A percentile compares a stretch with the other conserved stretches of the same genome.
These are phyloP conservation scores for Kregervanrija pseudodelftensis DNA, from an alignment of 805 yeast genomes.

Conservation along the genomic window DNA sequence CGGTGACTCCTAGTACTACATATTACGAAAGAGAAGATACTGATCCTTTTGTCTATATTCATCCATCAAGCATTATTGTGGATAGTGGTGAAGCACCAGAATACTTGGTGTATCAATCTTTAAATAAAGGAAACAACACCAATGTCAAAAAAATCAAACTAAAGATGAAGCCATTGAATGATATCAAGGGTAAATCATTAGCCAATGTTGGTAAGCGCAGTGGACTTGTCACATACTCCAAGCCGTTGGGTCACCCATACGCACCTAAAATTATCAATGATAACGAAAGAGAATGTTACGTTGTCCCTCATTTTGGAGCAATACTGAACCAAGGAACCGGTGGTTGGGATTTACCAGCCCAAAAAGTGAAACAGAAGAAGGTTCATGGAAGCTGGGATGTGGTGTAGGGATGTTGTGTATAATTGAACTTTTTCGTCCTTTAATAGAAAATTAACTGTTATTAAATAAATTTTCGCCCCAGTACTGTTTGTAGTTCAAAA, in stretches of 20 bases:
- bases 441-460: slow-evolving; percentile 3
- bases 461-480: not conserved
- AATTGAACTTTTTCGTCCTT: not conserved
- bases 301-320: slow-evolving; percentile 86
- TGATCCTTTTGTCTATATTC: slow-evolving; percentile 65
- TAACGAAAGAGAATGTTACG: slow-evolving; percentile 77
- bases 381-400: slow-evolving; percentile 59
- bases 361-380: slow-evolving; percentile 68
- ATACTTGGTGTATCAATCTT: slow-evolving; percentile 64
- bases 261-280: slow-evolving; percentile 66
- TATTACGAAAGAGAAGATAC: slow-evolving; percentile 29
- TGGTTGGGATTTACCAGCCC: slow-evolving; percentile 87
- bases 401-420: slow-evolving; percentile 4
- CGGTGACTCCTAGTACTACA: slow-evolving; percentile 38
- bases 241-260: slow-evolving; percentile 86
- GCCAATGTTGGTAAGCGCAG: slow-evolving; percentile 71
- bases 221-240: slow-evolving; percentile 73
- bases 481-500: too few relatives aligned
- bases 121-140: slow-evolving; percentile 46
- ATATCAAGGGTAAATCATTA: slow-evolving; percentile 65
- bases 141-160: slow-evolving; percentile 37
- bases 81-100: slow-evolving; percentile 61
- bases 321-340: slow-evolving; percentile 59
- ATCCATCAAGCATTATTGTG: slow-evolving; percentile 64
- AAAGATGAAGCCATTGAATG: slow-evolving; percentile 72